Conservation (phyloP, 352 stramenopile genomes). For the Phytophthora colocasiae region DNA sequence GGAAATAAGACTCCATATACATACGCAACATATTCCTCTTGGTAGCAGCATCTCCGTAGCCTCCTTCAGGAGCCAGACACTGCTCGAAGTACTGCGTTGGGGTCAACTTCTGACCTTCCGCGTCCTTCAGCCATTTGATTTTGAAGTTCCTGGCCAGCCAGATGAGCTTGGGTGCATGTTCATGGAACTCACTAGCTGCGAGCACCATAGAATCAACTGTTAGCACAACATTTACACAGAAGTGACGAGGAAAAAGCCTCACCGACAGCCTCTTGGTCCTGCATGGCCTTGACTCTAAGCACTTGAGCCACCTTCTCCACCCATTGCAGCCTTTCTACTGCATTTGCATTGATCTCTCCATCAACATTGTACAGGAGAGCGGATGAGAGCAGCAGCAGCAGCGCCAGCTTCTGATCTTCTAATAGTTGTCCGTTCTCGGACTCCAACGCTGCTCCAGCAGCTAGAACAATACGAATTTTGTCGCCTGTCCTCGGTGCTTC, state of each 20-base stretch:
- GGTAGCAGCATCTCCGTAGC: slow-evolving; percentile 63
- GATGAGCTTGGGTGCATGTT: slow-evolving; percentile 66
- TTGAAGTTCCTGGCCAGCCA: slow-evolving; percentile 74
- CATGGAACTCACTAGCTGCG: slow-evolving; percentile 48
- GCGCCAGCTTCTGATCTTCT: slow-evolving; percentile 32
- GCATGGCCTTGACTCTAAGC: slow-evolving; percentile 60
- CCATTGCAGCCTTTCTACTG: slow-evolving; percentile 61
- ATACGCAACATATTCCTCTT: slow-evolving; percentile 64
- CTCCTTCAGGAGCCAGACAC: slow-evolving; percentile 50
- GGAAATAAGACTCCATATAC: slow-evolving; percentile 66
- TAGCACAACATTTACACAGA: slow-evolving; percentile 5
- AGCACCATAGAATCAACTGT: slow-evolving; percentile 15
- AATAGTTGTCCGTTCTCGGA: slow-evolving; percentile 18
- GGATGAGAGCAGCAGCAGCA: slow-evolving; percentile 70
- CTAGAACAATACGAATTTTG: slow-evolving; percentile 31
- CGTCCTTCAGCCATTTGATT: slow-evolving; percentile 66
- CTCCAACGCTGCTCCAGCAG: slow-evolving; percentile 14
- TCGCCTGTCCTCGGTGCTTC: slow-evolving; percentile 2
- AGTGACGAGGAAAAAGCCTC: slow-evolving; percentile 1
- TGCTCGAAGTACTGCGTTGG: slow-evolving; percentile 61
- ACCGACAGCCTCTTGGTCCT: slow-evolving; percentile 69
- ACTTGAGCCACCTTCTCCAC: slow-evolving; percentile 42
- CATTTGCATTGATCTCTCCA: slow-evolving; percentile 53
- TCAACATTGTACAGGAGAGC: slow-evolving; percentile 66
- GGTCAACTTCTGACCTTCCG: slow-evolving; percentile 53